Base-by-base conservation (phyloP, 345 rosid genomes). In the Eutrema japonicum region DNA sequence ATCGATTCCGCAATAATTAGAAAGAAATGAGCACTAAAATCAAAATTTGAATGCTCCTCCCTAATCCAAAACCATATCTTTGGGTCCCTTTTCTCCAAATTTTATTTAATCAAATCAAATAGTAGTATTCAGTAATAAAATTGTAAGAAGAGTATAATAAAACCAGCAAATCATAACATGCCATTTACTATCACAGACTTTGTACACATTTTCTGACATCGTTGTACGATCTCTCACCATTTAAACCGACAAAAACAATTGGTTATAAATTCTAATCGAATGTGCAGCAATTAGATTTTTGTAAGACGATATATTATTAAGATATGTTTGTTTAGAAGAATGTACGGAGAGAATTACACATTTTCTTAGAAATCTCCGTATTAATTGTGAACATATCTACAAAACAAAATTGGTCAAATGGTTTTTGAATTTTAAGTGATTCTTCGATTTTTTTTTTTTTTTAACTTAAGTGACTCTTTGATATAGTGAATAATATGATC, bases 171-270 rank as follows among this genome's bases (percentile, higher is more conserved):
- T 65, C 40, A 26, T 11, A 46, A 56, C 77, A 73, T 66, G 57
- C 33, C 64, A 73, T 55, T 54, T 53, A 73, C 71, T 58, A 64
- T 64, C 57, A 52, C 46, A 30, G 33, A 16, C 60, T 29, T 40
- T 61, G 70, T 42, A 52, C 66, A 56, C 4, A 65, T 7, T 65
- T 38, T 74, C 77, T 57, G 72, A 66, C 77, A 66, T 18, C 38
- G 3, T 37, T 49, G 59, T 66, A 55, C 72, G 51, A 66, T 65
- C 45, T 53, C 11, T 73, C 77, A 54, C 47, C 51, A 66, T 74
- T 49, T 8, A 14, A 66, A 57, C 61, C 47, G 55, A 72, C 55
- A 64, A 64, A 18, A 18, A 18, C 1, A 18, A 14, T 40, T 18
- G 49, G 10, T 52, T 52, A 13, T 45, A 54, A 12, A 54, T 54